A percentile compares a stretch with the other conserved stretches of the same genome.
Evolutionary conservation across 2,329 filamentous ascomycete genomes (phyloP).

Genomic region (Colletotrichum tropicale): DNA sequence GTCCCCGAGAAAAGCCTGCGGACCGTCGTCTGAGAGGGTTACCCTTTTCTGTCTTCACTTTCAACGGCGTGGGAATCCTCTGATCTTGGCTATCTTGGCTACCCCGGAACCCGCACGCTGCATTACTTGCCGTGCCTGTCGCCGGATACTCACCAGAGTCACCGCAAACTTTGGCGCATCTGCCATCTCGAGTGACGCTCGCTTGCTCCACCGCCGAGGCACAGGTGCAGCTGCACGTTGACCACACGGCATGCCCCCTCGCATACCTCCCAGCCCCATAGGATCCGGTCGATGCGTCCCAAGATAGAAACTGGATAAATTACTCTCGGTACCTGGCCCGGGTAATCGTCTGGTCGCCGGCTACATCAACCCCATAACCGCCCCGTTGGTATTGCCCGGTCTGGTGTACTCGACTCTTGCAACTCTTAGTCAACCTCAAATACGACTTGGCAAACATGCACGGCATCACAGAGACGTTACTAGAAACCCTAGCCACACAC

Average conservation of each 20-base stretch:
- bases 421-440: not conserved
- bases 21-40: not conserved
- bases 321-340: constrained; percentile 12
- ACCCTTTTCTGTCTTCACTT: not conserved
- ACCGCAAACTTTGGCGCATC: not conserved
- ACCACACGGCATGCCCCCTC: constrained; percentile 10
- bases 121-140: constrained; percentile 1
- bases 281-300: constrained; percentile 2
- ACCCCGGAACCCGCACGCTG: not conserved
- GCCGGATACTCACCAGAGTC: not conserved
- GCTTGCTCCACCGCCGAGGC: constrained; percentile 5
- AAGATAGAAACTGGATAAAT: constrained; percentile 9
- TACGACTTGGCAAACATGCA: constrained; percentile 16
- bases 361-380: not conserved
- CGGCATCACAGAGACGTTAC: constrained; percentile 36
- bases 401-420: not conserved
- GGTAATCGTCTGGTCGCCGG: not conserved
- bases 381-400: not conserved
- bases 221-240: constrained; percentile 14
- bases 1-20: not conserved
- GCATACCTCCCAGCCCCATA: constrained; percentile 2
- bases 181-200: constrained; percentile 4
- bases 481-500: constrained; percentile 41
- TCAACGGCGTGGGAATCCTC: not conserved
- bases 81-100: not conserved